Percentiles rank a stretch among this genome's conserved stretches.
Evolutionary conservation across 2,329 filamentous ascomycete genomes (phyloP).

Genomic region (Akanthomyces lecanii): DNA sequence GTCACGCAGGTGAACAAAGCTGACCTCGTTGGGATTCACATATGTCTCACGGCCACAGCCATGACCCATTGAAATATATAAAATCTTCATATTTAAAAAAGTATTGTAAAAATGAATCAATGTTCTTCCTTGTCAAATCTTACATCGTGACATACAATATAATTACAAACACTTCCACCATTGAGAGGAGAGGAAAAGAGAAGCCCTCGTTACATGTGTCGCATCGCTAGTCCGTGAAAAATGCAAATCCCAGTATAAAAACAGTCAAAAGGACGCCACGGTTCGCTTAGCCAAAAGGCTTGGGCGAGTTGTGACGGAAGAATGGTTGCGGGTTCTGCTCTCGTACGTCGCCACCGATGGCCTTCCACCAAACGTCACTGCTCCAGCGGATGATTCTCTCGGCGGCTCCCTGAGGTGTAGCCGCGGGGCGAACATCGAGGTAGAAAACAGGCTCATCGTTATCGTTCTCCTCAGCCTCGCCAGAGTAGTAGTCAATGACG

Average conservation of each 20-base stretch:
- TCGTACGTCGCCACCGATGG: conserved; percentile 66
- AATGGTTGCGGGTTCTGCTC: conserved; percentile 39
- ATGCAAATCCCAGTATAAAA: background rate
- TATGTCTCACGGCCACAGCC: no score
- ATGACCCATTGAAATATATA: no score
- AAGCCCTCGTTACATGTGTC: conserved; percentile 11
- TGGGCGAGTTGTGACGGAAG: conserved; percentile 25
- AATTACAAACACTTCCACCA: conserved; percentile 15
- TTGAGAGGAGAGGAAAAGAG: conserved; percentile 11
- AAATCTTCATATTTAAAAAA: no score
- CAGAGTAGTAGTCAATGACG: conserved; percentile 95
- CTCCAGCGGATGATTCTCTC: conserved; percentile 87
- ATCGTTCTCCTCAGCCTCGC: conserved; percentile 71
- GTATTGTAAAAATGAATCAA: background rate
- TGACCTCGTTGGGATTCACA: no score
- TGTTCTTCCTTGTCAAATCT: background rate
- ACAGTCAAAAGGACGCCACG: background rate
- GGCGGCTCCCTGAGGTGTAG: conserved; percentile 73
- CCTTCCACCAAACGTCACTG: conserved; percentile 90
- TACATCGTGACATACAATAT: conserved; percentile 13
- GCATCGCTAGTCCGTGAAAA: conserved; percentile 15
- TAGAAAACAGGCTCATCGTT: conserved; percentile 90
- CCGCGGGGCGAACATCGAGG: conserved; percentile 85
- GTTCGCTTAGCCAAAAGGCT: conserved; percentile 16
- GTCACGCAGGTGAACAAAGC: no score